Conservation (phyloP, 495 filamentous ascomycete genomes). For the Neurospora africana region DNA sequence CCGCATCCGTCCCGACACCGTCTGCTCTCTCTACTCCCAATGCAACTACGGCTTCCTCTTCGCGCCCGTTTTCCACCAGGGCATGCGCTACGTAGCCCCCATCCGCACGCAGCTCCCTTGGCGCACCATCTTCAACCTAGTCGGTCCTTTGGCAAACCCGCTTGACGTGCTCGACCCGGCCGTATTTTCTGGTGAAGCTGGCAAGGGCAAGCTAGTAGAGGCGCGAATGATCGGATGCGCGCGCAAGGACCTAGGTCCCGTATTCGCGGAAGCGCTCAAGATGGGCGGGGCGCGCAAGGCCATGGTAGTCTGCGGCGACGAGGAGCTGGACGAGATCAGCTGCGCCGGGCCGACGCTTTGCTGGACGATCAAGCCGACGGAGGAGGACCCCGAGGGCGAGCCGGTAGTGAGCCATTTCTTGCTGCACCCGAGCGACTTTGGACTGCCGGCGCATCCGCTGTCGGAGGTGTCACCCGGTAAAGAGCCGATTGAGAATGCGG, state of each 20-base stretch:
- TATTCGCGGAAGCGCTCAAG: slow-evolving; percentile 76
- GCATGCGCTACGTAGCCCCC: slow-evolving; percentile 74
- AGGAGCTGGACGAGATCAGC: slow-evolving; percentile 91
- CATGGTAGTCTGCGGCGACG: slow-evolving; percentile 84
- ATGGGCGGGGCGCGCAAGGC: slow-evolving; percentile 71
- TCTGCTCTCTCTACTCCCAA: slow-evolving; percentile 56
- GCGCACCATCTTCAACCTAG: slow-evolving; percentile 91
- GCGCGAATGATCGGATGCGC: slow-evolving; percentile 87
- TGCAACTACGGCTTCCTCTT: slow-evolving; percentile 95
- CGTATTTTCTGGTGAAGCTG: background rate
- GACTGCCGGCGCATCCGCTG: slow-evolving; percentile 64
- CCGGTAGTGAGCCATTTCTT: slow-evolving; percentile 62
- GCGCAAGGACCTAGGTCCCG: slow-evolving; percentile 68
- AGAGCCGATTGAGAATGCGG: slow-evolving; percentile 75
- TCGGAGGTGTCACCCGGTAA: slow-evolving; percentile 70
- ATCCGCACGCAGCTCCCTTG: slow-evolving; percentile 78
- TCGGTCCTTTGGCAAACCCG: slow-evolving; percentile 87
- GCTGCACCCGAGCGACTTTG: slow-evolving; percentile 73
- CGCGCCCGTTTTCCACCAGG: slow-evolving; percentile 91
- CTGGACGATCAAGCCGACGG: slow-evolving; percentile 56
- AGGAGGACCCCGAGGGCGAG: slow-evolving; percentile 33
- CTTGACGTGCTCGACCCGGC: slow-evolving; percentile 43
- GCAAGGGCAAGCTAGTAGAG: slow-evolving; percentile 45
- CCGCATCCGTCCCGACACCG: slow-evolving; percentile 57
- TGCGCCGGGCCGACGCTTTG: slow-evolving; percentile 79